Evolutionary conservation across 2,329 filamentous ascomycete genomes (phyloP).

Genomic region (Pseudopithomyces maydicus): DNA sequence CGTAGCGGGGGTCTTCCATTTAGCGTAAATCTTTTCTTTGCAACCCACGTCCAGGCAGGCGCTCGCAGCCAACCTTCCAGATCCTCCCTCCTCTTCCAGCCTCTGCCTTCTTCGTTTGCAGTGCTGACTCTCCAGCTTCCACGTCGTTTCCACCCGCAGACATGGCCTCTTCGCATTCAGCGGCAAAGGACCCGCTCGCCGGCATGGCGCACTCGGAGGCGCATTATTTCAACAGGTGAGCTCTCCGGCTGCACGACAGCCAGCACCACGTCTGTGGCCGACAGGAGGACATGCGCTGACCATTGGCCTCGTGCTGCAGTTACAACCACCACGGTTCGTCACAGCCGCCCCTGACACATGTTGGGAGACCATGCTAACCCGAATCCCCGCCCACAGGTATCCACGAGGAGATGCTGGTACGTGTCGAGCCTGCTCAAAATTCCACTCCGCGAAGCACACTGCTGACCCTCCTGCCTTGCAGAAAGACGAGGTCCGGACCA

Average conservation of each 20-base stretch:
- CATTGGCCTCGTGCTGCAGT: slow-evolving; percentile 56
- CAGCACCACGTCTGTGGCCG: slow-evolving; percentile 21
- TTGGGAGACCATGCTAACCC: slow-evolving; percentile 36
- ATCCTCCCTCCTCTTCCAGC: slow-evolving; percentile 3
- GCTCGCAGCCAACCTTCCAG: slow-evolving; percentile 12
- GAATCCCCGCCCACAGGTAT: slow-evolving; percentile 67
- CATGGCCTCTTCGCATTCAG: slow-evolving; percentile 24
- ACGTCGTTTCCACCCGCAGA: slow-evolving; percentile 7
- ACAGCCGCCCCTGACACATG: slow-evolving; percentile 32
- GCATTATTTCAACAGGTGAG: slow-evolving; percentile 98
- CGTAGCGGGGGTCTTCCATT: slow-evolving; percentile 6
- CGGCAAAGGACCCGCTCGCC: slow-evolving; percentile 56
- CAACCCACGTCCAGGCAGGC: slow-evolving; percentile 15
- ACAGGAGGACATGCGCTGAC: slow-evolving; percentile 35
- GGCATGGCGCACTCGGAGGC: slow-evolving; percentile 91
- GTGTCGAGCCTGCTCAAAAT: slow-evolving; percentile 46
- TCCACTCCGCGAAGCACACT: neutral
- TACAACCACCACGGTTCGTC: slow-evolving; percentile 95
- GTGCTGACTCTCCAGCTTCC: slow-evolving; percentile 3
- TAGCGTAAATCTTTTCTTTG: slow-evolving; percentile 31
- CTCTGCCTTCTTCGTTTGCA: slow-evolving; percentile 4
- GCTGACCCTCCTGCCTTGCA: slow-evolving; percentile 43
- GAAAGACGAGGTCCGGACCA: slow-evolving; percentile 98
- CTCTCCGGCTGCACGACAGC: slow-evolving; percentile 9
- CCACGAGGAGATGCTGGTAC: slow-evolving; percentile 96